phyloP scores from a whole-genome alignment of 2,329 filamentous ascomycete genomes.

The Hymenoscyphus fraxineus region DNA sequence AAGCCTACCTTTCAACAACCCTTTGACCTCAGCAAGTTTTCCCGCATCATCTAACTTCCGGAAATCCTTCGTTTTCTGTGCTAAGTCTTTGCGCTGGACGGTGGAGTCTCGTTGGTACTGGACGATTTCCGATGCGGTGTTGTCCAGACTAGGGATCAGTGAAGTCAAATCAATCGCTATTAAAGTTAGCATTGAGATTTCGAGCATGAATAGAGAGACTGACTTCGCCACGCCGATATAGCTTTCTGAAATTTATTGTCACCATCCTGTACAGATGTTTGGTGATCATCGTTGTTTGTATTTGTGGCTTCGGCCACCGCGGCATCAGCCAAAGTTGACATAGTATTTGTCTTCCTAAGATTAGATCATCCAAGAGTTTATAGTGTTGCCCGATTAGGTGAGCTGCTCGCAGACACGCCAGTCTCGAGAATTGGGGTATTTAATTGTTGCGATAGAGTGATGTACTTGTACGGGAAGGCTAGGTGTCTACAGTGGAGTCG shows the following conservation, averaged over 20 bases:
- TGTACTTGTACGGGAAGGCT: background rate
- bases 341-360: constrained; percentile 1
- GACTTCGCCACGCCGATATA: constrained; percentile 95
- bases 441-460: background rate
- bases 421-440: background rate
- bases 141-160: constrained; percentile 81
- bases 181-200: constrained; percentile 14
- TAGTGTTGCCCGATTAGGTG: constrained; percentile 4
- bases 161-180: constrained; percentile 81
- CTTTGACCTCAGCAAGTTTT: constrained; percentile 86
- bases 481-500: background rate
- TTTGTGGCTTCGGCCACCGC: constrained; percentile 23
- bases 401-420: constrained; percentile 13
- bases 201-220: constrained; percentile 21
- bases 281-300: constrained; percentile 13
- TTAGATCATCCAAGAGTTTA: background rate
- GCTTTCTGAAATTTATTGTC: constrained; percentile 96
- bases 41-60: constrained; percentile 84
- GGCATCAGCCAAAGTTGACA: constrained; percentile 32
- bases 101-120: constrained; percentile 92
- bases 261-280: constrained; percentile 41
- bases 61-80: constrained; percentile 99
- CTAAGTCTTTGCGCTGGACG: constrained; percentile 90
- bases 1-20: constrained; percentile 71
- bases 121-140: constrained; percentile 92